Conservation (phyloP, 306 rosid genomes). For the Trichosanthes truncata region DNA sequence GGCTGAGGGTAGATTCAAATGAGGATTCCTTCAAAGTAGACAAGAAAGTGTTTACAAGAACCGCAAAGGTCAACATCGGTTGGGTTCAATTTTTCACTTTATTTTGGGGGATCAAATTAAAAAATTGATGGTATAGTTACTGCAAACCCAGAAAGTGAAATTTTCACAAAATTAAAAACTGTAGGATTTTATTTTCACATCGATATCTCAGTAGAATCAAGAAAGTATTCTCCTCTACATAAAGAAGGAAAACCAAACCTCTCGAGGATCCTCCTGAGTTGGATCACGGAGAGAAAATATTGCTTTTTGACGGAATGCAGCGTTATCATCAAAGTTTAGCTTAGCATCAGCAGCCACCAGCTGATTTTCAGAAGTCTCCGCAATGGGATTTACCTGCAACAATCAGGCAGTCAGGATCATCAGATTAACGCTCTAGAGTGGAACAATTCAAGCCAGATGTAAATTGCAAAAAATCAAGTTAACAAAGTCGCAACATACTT, state of each 20-base stretch:
- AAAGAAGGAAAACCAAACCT: slow-evolving; percentile 35
- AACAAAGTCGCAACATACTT: slow-evolving; percentile 50
- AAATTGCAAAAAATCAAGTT: neutral
- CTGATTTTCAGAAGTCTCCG: slow-evolving; percentile 90
- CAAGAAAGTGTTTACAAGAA: neutral
- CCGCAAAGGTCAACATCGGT: neutral
- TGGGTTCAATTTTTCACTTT: neutral
- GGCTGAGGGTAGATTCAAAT: neutral
- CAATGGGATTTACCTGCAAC: slow-evolving; percentile 85
- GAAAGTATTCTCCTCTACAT: neutral
- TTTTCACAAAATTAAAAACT: neutral
- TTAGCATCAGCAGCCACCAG: slow-evolving; percentile 99
- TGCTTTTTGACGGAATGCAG: slow-evolving; percentile 83
- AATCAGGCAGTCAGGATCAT: neutral
- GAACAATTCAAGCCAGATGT: neutral
- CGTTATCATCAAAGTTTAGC: slow-evolving; percentile 95
- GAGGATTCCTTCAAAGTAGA: neutral
- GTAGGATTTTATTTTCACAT: slow-evolving; percentile 5
- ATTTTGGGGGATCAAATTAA: neutral
- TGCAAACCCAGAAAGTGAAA: neutral
- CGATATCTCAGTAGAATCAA: slow-evolving; percentile 9
- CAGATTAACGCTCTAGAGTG: slow-evolving; percentile 6
- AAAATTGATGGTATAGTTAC: neutral
- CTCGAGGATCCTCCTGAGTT: slow-evolving; percentile 97
- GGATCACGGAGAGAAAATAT: slow-evolving; percentile 90